Base-by-base conservation (phyloP, 192 early-diverging fungal species). In the Umbelopsis isabellina region DNA sequence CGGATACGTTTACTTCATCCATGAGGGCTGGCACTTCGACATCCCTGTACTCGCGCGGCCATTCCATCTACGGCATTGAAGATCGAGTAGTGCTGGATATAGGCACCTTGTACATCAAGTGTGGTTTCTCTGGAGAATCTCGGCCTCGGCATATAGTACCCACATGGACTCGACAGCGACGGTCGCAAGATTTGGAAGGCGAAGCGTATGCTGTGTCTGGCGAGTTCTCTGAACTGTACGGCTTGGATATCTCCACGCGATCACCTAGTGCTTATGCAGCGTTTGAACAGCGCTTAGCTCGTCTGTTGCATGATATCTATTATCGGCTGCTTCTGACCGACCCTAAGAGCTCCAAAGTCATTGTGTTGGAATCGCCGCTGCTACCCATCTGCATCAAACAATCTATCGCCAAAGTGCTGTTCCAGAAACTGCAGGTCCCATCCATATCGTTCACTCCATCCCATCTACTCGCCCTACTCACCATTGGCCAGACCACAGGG, bases 1-100 rank as follows among this genome's bases (percentile, higher is more conserved):
- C 55, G 18, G 55, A 61, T n/a, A 30, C 55, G 7, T 33, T 61
- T 18, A 33, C 55, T 23, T 61, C 55, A 61, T 35, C 55, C 13
- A 37, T 61, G 33, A 35, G 55, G 13, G 27, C 55, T 16, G 55
- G 55, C 4, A 41, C 37, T 41, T 61, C 55, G 16, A 61, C 27
- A 7, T 61, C 55, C 27, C 5, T 61, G 25, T 61, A 61, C 30
- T 11, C 78, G 3, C 79, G 86, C n/a, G 72, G 83, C 16, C 82
- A 80, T 35, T 87, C 87, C 25, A 86, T 91, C 27, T 92, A 92
- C 67, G 88, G 85, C 52, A 85, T 90, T 64, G 95, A 95, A 78
- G 94, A 97, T 61, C 83, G 91, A 7, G 87, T 97, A 22, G 90
- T 97, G 10, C 85, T 97, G 10, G 95, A 97, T 75, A 82, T 97